Percentiles rank a stretch among this genome's conserved stretches.
phyloP scores from a whole-genome alignment of 495 filamentous ascomycete species.

The Xylaria venustula region DNA sequence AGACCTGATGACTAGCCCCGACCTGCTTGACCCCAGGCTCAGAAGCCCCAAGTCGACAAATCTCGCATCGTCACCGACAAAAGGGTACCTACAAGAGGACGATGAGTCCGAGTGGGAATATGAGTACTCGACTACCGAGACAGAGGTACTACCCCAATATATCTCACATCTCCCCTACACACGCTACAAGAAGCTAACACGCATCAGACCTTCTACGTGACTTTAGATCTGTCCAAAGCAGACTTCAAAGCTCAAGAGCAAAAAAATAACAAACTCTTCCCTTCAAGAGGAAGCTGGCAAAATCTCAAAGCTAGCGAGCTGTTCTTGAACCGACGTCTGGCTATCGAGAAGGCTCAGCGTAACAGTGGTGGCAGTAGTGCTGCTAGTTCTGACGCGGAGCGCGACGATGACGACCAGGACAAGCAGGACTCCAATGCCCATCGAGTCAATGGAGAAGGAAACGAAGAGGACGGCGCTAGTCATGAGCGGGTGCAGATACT shows the following conservation, averaged over 20 bases:
- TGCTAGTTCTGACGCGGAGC: slow-evolving; percentile 17
- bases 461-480: background rate
- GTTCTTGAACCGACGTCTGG: slow-evolving; percentile 22
- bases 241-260: slow-evolving; percentile 38
- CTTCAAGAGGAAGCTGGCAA: slow-evolving; percentile 25
- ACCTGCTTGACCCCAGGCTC: slow-evolving; percentile 16
- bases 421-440: background rate
- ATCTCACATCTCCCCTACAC: background rate
- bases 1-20: slow-evolving; percentile 26
- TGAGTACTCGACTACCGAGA: slow-evolving; percentile 56
- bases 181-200: background rate
- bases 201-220: slow-evolving; percentile 54
- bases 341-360: background rate
- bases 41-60: background rate
- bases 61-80: background rate
- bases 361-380: slow-evolving; percentile 17
- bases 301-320: slow-evolving; percentile 21
- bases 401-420: slow-evolving; percentile 30
- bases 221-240: slow-evolving; percentile 53
- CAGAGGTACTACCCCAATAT: slow-evolving; percentile 36
- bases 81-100: slow-evolving; percentile 17
- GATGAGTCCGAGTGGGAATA: slow-evolving; percentile 57
- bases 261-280: background rate
- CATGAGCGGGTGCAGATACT: slow-evolving; percentile 69
- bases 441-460: slow-evolving; percentile 15